Evolutionary conservation across 768 basidiomycete genomes (phyloP), one percentile per base, ranked within the genome.

Genomic region (Serendipita sp.): DNA sequence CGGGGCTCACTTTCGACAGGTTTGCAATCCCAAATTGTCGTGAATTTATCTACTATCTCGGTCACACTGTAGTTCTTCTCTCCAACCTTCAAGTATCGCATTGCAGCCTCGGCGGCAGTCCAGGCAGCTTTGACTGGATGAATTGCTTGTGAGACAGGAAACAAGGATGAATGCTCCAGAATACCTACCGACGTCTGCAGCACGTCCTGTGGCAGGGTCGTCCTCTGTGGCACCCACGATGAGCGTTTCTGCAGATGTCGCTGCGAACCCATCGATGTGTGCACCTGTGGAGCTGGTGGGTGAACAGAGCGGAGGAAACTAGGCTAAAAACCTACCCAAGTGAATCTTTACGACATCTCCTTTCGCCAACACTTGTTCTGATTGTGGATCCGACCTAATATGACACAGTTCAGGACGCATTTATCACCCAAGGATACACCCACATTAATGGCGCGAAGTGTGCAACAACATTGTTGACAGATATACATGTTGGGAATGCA

Each of bases 41-140:
- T 81, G 41, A 86, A 80, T 72, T 86, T 86, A 65, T 77, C 78
- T 51, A 98, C 88, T 51, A 83, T 83, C 34, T 97, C 92, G 28
- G 95, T 97, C 64, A 98, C 86, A 51, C 83, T 81, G 88, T 91
- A 98, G 78, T 97, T 98, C 77, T 90, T 94, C 77, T 86, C 89
- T 38, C 92, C 94, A 54, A 86, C 88, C 74, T 93, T 93, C 72
- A 96, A 79, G 64, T 87, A 80, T 67, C 96, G 85, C 87, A 92
- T 85, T 45, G 92, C 95, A 60, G 85, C 80, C 77, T 98, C 93
- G 2, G 93, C 88, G 10, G 94, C 96, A 68, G 83, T 81, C 83
- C 86, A 95, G 37, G 96, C 95, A 24, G 96, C 96, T 74, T 88
- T 88, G 75, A 98, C 76, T 60, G 35, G 10, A n/a, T 73, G 10